Conservation (phyloP, 225 moss, liverwort and hornwort species). For the Marchantia paleacea region DNA sequence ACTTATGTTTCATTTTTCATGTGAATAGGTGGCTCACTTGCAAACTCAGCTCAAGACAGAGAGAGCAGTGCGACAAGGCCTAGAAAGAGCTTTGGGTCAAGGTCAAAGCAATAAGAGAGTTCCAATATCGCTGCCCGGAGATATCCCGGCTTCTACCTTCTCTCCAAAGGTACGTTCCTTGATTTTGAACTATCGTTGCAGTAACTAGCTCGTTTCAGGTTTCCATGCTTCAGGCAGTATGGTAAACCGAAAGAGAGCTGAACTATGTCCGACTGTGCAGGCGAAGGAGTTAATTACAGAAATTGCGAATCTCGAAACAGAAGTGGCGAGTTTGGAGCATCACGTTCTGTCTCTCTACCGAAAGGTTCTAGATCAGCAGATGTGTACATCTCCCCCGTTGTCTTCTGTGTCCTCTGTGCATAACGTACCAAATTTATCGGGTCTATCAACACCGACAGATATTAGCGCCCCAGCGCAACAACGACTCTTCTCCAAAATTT, state of each 20-base stretch:
- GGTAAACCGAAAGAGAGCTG: background rate
- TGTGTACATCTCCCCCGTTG: constrained; percentile 29
- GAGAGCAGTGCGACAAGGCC: constrained; percentile 61
- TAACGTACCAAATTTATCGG: constrained; percentile 45
- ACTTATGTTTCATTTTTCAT: background rate
- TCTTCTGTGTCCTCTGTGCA: constrained; percentile 30
- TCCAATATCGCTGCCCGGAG: constrained; percentile 20
- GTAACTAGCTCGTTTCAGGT: background rate
- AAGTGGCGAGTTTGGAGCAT: constrained; percentile 82
- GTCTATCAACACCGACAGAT: constrained; percentile 21
- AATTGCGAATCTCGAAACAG: constrained; percentile 68
- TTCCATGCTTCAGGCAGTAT: background rate
- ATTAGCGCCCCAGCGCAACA: constrained; percentile 14
- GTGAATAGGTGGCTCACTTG: constrained; percentile 69
- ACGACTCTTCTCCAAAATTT: constrained; percentile 39
- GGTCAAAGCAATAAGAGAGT: constrained; percentile 28
- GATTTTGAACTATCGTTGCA: background rate
- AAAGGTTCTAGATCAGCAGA: constrained; percentile 67
- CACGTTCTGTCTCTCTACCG: constrained; percentile 80
- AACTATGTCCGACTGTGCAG: constrained; percentile 26
- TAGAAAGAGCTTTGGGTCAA: constrained; percentile 64
- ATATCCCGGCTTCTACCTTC: constrained; percentile 31
- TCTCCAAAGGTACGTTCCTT: constrained; percentile 38
- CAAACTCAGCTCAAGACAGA: constrained; percentile 75
- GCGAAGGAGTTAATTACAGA: constrained; percentile 80